Evolutionary conservation across 768 basidiomycete species (phyloP), one percentile per base, ranked within the genome.

Genomic region (Gloeophyllum trabeum): DNA sequence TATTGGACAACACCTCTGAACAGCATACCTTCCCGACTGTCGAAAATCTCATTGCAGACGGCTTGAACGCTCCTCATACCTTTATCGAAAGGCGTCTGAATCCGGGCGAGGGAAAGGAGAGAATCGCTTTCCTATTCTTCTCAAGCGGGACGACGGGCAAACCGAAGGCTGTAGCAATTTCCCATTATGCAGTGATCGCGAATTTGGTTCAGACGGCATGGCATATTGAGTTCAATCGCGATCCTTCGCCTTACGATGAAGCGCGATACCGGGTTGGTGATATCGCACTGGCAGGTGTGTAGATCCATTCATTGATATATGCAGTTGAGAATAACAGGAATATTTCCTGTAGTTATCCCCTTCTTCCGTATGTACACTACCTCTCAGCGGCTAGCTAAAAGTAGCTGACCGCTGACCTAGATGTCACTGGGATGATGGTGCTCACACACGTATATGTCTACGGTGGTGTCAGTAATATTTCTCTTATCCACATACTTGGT

Each of bases 101-200:
- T 3, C 65, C 67, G 0, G 78, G 79, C 1, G 83, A 86, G 58
- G 81, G 63, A 14, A 81, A 66, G 57, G 78, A 70, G 7, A 86
- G 81, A 53, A 53, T 85, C 12, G 83, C 84, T 0, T 75, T 84
- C 46, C 59, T 84, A 21, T 76, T 70, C 52, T 85, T 85, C 53
- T 84, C 81, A 0, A 83, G 81, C 18, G 80, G 80, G 19, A 87
- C 83, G 0, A 87, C 84, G 2, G 83, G 84, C 1, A 73, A 64
- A 46, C 83, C 84, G 0, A 82, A 86, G 72, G 79, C 77, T 13
- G 71, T 81, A 14, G 73, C 74, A 2, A 77, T 79, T 49, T 66
- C 75, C 4, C 79, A 80, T 51, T 70, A 69, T 54, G 59, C 76
- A 2, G 54, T 71, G 12, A 75, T 82, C 42, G 70, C 75, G 12